Evolutionary conservation across 2,329 filamentous ascomycete genomes (phyloP).

Genomic region (Cercospora sp.): DNA sequence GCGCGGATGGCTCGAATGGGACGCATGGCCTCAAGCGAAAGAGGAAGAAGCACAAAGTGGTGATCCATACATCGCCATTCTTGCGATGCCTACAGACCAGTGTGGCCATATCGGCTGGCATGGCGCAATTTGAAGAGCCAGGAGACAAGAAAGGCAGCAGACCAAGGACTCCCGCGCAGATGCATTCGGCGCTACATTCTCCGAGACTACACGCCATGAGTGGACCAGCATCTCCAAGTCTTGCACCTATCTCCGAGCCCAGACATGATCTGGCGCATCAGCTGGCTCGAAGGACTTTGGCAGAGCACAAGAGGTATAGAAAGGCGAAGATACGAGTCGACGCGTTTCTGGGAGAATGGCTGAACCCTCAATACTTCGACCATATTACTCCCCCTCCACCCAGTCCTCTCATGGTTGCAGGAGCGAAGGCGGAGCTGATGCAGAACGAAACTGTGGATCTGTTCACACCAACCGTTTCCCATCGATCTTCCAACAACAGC

Average conservation of each 20-base stretch:
- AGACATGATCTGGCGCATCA: conserved; percentile 42
- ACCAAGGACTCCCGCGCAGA: conserved; percentile 32
- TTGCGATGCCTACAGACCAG: conserved; percentile 90
- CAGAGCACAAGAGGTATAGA: conserved; percentile 38
- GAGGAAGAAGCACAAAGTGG: conserved; percentile 69
- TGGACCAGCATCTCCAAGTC: conserved; percentile 28
- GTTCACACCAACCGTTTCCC: conserved; percentile 41
- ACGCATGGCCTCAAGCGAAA: conserved; percentile 26
- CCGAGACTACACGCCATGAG: conserved; percentile 35
- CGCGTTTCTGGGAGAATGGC: conserved; percentile 92
- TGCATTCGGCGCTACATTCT: conserved; percentile 37
- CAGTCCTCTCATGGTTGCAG: conserved; percentile 81
- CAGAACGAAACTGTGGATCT: conserved; percentile 65
- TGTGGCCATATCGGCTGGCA: conserved; percentile 80
- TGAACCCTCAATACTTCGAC: conserved; percentile 90
- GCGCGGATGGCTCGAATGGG: conserved; percentile 17
- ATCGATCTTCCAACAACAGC: conserved; percentile 37
- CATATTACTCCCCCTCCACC: conserved; percentile 85
- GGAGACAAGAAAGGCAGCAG: conserved; percentile 27
- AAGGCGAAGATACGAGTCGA: conserved; percentile 76
- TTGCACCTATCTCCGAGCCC: conserved; percentile 41
- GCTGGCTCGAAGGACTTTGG: conserved; percentile 36
- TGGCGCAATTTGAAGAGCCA: conserved; percentile 64
- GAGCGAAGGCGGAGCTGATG: conserved; percentile 83
- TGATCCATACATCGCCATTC: conserved; percentile 93